Percentiles rank a stretch among this genome's conserved stretches.
Evolutionary conservation across 352 stramenopile species (phyloP).

Genomic region (Pythium chondricola): DNA sequence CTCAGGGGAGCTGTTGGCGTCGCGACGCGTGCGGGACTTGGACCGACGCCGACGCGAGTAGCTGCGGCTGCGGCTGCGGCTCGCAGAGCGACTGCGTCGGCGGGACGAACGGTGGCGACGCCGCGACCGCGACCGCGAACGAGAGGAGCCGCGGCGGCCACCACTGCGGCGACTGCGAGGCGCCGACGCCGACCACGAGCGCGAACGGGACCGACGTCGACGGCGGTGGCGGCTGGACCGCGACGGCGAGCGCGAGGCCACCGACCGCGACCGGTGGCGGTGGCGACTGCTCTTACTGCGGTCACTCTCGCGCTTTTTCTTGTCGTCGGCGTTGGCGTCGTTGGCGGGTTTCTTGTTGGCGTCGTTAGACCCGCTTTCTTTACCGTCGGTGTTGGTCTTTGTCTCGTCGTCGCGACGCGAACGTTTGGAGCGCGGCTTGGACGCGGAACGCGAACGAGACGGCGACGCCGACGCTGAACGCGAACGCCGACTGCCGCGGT

Average conservation of each 20-base stretch:
- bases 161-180: constrained; percentile 38
- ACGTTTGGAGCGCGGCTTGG: constrained; percentile 27
- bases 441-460: constrained; percentile 23
- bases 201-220: constrained; percentile 28
- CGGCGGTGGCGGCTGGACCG: constrained; percentile 48
- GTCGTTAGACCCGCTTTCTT: not conserved
- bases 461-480: constrained; percentile 11
- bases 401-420: constrained; percentile 16
- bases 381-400: constrained; percentile 11
- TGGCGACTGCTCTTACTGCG: constrained; percentile 41
- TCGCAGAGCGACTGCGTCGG: constrained; percentile 38
- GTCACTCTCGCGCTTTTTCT: constrained; percentile 15
- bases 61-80: constrained; percentile 39
- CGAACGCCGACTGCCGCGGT: constrained; percentile 10
- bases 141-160: constrained; percentile 24
- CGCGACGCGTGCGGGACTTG: constrained; percentile 35
- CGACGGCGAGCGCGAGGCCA: constrained; percentile 50
- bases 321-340: constrained; percentile 5
- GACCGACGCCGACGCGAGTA: constrained; percentile 49
- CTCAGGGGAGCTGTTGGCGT: constrained; percentile 47
- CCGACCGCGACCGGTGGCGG: constrained; percentile 40
- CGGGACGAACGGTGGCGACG: constrained; percentile 32
- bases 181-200: constrained; percentile 28
- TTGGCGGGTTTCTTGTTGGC: constrained; percentile 7
- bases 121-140: constrained; percentile 48